Evolutionary conservation across 176 grass and related monocot species (phyloP).

Genomic region (Hordeum marinum): DNA sequence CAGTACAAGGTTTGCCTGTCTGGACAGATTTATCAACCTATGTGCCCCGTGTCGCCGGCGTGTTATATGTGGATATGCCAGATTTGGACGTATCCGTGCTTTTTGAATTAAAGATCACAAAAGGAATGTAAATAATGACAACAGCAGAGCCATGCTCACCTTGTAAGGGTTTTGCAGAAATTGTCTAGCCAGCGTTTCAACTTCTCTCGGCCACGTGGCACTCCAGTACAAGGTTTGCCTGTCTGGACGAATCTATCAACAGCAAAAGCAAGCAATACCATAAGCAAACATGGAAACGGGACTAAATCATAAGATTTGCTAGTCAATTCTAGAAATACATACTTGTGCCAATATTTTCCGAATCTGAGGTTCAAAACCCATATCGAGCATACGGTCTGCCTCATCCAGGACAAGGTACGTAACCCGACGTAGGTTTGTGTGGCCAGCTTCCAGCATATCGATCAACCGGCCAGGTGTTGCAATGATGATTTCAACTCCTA

Average conservation of each 20-base stretch:
- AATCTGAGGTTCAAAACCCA: slow-evolving; percentile 98
- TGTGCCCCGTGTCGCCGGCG: background rate
- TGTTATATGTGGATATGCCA: background rate
- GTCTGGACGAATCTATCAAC: slow-evolving; percentile 85
- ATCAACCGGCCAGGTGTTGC: slow-evolving; percentile 90
- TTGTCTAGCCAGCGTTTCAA: slow-evolving; percentile 73
- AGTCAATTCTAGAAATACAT: slow-evolving; percentile 9
- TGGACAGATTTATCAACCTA: slow-evolving; percentile 65
- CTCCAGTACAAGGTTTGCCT: slow-evolving; percentile 98
- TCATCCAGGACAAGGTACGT: slow-evolving; percentile 95
- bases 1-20: slow-evolving; percentile 94
- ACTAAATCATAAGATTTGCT: background rate
- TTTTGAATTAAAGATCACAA: background rate
- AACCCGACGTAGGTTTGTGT: slow-evolving; percentile 83
- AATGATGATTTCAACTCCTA: slow-evolving; percentile 91
- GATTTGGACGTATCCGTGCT: background rate
- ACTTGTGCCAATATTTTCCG: slow-evolving; percentile 90
- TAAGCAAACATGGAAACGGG: background rate
- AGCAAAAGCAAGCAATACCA: background rate
- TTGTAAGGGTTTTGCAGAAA: slow-evolving; percentile 97
- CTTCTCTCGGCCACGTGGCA: slow-evolving; percentile 94
- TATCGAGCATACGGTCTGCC: slow-evolving; percentile 96
- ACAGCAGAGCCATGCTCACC: slow-evolving; percentile 17
- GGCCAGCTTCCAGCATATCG: slow-evolving; percentile 84
- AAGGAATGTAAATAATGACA: background rate